A percentile compares a stretch with the other conserved stretches of the same genome.
These are phyloP conservation scores for Fraxinus excelsior DNA, from an alignment of 257 asterid species.

Conservation along the genomic window DNA sequence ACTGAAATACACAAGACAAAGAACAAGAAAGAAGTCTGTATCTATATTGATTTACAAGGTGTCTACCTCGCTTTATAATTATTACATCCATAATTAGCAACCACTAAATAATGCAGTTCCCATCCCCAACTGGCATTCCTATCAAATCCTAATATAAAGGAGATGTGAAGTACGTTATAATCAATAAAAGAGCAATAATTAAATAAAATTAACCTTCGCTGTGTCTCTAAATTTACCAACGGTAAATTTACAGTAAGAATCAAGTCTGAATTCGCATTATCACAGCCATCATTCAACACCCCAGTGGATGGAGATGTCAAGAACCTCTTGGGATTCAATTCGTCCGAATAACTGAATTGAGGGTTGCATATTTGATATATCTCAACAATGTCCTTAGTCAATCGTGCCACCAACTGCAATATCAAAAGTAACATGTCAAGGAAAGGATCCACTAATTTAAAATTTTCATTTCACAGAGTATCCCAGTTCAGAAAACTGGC, in stretches of 20 bases:
- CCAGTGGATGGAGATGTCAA: slow-evolving; percentile 91
- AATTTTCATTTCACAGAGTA: slow-evolving; percentile 23
- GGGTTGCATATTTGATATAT: slow-evolving; percentile 87
- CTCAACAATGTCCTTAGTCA: slow-evolving; percentile 90
- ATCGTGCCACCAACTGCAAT: slow-evolving; percentile 85
- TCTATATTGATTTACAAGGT: neutral
- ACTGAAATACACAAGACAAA: neutral
- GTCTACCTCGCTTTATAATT: neutral
- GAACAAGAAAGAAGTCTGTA: neutral
- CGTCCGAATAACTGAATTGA: slow-evolving; percentile 72
- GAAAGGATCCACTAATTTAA: slow-evolving; percentile 24
- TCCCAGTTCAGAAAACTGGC: slow-evolving; percentile 9
- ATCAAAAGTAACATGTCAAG: slow-evolving; percentile 16
- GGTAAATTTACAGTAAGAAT: slow-evolving; percentile 72
- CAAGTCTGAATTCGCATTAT: slow-evolving; percentile 90
- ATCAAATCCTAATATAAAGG: neutral
- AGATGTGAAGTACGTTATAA: slow-evolving; percentile 2
- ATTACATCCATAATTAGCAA: neutral
- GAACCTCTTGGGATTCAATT: slow-evolving; percentile 86
- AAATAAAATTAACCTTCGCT: slow-evolving; percentile 61
- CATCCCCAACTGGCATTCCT: neutral
- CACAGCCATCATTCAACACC: slow-evolving; percentile 83
- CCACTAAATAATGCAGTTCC: neutral
- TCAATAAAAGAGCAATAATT: slow-evolving; percentile 13
- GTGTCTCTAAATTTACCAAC: slow-evolving; percentile 68